A percentile compares a stretch with the other conserved stretches of the same genome.
These are phyloP conservation scores for Candida succiphila DNA, from an alignment of 805 yeast genomes.

Conservation along the genomic window DNA sequence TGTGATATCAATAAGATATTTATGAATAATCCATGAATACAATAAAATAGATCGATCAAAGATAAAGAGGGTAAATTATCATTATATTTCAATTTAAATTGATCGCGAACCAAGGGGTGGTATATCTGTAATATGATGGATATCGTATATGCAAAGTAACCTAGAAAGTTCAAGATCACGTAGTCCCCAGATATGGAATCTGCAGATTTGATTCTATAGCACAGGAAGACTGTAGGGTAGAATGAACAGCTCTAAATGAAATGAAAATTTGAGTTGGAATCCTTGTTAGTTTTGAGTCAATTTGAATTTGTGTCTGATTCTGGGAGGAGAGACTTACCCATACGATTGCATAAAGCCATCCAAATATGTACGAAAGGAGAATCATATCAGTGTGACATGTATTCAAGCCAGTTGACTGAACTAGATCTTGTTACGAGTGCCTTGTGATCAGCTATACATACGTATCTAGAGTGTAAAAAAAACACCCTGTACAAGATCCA, in stretches of 20 bases:
- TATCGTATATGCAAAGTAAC: conserved; percentile 32
- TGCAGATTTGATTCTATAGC: conserved; percentile 28
- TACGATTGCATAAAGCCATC: conserved; percentile 1
- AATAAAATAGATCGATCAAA: conserved; percentile 33
- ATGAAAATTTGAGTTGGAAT: background rate
- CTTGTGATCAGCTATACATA: no score
- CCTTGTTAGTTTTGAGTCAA: background rate
- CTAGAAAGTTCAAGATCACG: conserved; percentile 33
- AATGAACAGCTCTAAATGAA: conserved; percentile 32
- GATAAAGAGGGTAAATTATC: conserved; percentile 30
- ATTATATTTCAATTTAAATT: conserved; percentile 21
- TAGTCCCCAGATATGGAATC: conserved; percentile 43
- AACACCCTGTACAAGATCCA: no score
- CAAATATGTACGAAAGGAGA: background rate
- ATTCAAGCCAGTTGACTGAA: background rate
- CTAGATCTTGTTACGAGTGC: no score
- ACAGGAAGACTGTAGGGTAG: conserved; percentile 37
- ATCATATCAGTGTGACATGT: background rate
- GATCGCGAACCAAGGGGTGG: conserved; percentile 20
- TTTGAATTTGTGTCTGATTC: background rate
- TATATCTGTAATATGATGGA: conserved; percentile 35
- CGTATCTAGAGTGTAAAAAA: no score
- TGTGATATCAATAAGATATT: conserved; percentile 30
- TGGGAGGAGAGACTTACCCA: background rate
- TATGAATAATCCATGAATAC: conserved; percentile 35